A percentile compares a stretch with the other conserved stretches of the same genome.
Conservation (phyloP, 140 eudicot species). For the Anethum foeniculum region DNA sequence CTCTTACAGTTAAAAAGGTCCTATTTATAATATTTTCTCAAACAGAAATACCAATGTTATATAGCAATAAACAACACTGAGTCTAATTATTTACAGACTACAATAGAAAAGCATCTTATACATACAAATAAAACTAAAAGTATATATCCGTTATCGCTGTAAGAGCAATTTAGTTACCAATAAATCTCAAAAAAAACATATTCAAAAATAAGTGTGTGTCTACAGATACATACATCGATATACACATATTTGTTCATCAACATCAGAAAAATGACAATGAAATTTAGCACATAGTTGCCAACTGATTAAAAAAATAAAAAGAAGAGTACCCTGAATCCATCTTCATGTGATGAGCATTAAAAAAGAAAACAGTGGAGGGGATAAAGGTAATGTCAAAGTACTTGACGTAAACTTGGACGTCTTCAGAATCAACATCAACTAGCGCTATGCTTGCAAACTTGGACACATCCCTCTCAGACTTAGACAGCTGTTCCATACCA, state of each 20-base stretch:
- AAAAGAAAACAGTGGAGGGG: slow-evolving; percentile 83
- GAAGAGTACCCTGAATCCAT: slow-evolving; percentile 87
- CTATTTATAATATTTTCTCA: neutral
- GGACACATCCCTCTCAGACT: slow-evolving; percentile 78
- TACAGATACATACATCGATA: neutral
- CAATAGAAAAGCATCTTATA: neutral
- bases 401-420: slow-evolving; percentile 70
- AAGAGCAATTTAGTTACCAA: neutral
- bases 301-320: neutral
- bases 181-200: neutral
- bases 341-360: slow-evolving; percentile 99
- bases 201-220: neutral
- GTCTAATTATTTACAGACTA: neutral
- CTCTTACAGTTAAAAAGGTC: neutral
- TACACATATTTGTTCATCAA: neutral
- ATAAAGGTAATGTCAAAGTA: slow-evolving; percentile 83
- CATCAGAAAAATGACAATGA: neutral
- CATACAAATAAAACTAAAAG: neutral
- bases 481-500: slow-evolving; percentile 46
- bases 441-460: slow-evolving; percentile 69
- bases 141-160: neutral
- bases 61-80: no score
- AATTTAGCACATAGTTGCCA: neutral
- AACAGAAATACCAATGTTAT: neutral
- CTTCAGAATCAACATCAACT: slow-evolving; percentile 78